Evolutionary conservation across 345 rosid species (phyloP).

Genomic region (Viola odorata): DNA sequence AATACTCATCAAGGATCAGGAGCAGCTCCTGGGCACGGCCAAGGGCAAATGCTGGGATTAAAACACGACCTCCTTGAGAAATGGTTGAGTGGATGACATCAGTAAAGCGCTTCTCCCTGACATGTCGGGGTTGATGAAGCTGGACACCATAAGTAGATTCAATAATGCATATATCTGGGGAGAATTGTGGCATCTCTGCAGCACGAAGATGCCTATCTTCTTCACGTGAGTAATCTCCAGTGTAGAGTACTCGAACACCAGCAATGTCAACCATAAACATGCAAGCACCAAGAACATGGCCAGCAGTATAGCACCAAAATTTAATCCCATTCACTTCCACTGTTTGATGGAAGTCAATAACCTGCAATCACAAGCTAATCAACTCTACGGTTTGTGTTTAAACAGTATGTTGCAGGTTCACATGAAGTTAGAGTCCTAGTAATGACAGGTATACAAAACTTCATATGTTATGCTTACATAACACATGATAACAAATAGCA

Average conservation of each 20-base stretch:
- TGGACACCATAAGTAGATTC: conserved; percentile 97
- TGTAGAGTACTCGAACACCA: conserved; percentile 83
- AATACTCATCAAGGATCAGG: conserved; percentile 66
- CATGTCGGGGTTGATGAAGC: conserved; percentile 83
- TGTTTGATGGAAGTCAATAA: conserved; percentile 89
- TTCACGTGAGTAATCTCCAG: conserved; percentile 93
- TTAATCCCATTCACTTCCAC: conserved; percentile 84
- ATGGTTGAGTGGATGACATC: conserved; percentile 83
- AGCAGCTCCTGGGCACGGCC: conserved; percentile 33
- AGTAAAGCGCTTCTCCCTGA: conserved; percentile 90
- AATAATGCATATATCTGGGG: conserved; percentile 91
- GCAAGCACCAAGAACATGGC: conserved; percentile 98
- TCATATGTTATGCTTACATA: too few relatives aligned
- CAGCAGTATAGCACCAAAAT: conserved; percentile 98
- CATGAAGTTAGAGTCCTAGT: too few relatives aligned
- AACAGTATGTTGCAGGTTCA: too few relatives aligned
- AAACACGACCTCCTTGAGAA: conserved; percentile 89
- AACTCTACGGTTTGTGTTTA: too few relatives aligned
- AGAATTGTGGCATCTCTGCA: conserved; percentile 93
- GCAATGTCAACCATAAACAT: conserved; percentile 99
- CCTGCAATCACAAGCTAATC: conserved; percentile 29
- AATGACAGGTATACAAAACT: too few relatives aligned
- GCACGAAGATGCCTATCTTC: conserved; percentile 94
- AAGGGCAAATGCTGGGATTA: conserved; percentile 40
- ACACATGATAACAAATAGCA: too few relatives aligned